Conservation (phyloP, 208 protist species). For the Acanthamoeba lenticulata region DNA sequence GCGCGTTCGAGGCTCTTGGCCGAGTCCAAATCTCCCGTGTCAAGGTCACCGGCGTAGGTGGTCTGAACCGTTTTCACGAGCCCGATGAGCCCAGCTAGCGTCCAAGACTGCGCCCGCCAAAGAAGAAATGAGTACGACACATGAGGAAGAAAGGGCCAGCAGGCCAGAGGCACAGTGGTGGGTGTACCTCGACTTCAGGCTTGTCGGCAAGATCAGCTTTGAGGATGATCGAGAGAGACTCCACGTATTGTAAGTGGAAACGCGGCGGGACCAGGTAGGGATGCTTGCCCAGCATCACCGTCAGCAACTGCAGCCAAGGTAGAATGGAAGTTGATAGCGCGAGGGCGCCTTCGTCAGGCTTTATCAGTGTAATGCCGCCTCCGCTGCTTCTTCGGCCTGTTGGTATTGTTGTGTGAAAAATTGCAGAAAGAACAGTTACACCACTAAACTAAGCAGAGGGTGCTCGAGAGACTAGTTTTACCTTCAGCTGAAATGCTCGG, state of each 20-base stretch:
- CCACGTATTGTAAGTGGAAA: background rate
- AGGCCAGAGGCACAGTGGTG: too few species aligned
- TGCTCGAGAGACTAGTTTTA: too few species aligned
- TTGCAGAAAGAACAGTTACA: background rate
- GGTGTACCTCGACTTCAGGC: background rate
- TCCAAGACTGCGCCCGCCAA: background rate
- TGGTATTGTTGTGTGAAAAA: background rate
- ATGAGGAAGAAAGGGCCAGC: too few species aligned
- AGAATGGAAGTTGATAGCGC: background rate
- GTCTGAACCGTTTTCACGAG: slow-evolving; percentile 9
- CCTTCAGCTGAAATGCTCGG: background rate
- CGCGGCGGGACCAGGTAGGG: background rate
- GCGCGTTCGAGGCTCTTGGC: background rate
- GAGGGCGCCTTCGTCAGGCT: background rate
- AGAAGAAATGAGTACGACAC: background rate
- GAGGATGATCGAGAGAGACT: background rate
- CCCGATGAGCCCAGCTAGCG: background rate
- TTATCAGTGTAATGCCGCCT: background rate
- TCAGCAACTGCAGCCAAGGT: slow-evolving; percentile 10
- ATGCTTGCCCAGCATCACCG: slow-evolving; percentile 15
- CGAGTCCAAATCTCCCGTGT: background rate
- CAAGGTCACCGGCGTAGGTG: background rate
- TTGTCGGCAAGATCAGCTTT: slow-evolving; percentile 1
- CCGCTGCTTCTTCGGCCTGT: background rate
- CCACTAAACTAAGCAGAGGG: too few species aligned